Percentiles rank a stretch among this genome's conserved stretches.
phyloP scores from a whole-genome alignment of 2,329 filamentous ascomycete genomes.

The Colletotrichum higginsianum region DNA sequence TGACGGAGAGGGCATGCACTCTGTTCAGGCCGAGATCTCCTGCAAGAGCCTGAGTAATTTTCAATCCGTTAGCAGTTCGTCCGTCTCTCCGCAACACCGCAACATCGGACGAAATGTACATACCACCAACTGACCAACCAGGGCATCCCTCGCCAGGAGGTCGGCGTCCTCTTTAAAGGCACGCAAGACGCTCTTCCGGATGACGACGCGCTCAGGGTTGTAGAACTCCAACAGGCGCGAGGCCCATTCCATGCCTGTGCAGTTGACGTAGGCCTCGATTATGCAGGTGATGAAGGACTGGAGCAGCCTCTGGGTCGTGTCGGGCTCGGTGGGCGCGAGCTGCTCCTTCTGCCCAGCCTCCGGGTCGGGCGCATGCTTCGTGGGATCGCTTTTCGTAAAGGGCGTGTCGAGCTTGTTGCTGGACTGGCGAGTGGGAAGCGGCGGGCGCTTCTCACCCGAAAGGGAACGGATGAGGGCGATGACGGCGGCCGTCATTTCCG shows the following conservation, averaged over 20 bases:
- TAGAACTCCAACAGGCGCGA: conserved; percentile 78
- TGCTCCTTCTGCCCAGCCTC: conserved; percentile 69
- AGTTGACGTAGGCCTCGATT: conserved; percentile 80
- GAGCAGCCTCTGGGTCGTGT: conserved; percentile 75
- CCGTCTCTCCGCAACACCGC: background rate
- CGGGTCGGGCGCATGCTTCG: conserved; percentile 73
- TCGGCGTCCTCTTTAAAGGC: conserved; percentile 75
- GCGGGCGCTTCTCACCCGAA: conserved; percentile 76
- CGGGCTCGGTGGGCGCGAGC: conserved; percentile 69
- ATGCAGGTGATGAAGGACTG: conserved; percentile 85
- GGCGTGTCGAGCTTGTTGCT: conserved; percentile 69
- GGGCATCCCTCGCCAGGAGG: conserved; percentile 73
- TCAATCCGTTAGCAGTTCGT: conserved; percentile 35
- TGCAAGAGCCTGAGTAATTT: conserved; percentile 68
- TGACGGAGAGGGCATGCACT: conserved; percentile 60
- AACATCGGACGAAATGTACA: conserved; percentile 46
- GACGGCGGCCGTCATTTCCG: conserved; percentile 78
- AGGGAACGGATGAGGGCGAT: conserved; percentile 80
- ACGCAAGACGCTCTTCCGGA: conserved; percentile 73
- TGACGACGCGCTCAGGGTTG: conserved; percentile 74
- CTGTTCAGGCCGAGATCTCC: conserved; percentile 70
- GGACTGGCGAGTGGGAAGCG: conserved; percentile 71
- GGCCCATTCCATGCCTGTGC: conserved; percentile 73
- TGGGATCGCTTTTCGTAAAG: conserved; percentile 68
- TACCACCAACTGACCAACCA: conserved; percentile 81